Evolutionary conservation across 2,329 filamentous ascomycete genomes (phyloP), one percentile per base, ranked within the genome.

Genomic region (Ceratocystis ficicola): DNA sequence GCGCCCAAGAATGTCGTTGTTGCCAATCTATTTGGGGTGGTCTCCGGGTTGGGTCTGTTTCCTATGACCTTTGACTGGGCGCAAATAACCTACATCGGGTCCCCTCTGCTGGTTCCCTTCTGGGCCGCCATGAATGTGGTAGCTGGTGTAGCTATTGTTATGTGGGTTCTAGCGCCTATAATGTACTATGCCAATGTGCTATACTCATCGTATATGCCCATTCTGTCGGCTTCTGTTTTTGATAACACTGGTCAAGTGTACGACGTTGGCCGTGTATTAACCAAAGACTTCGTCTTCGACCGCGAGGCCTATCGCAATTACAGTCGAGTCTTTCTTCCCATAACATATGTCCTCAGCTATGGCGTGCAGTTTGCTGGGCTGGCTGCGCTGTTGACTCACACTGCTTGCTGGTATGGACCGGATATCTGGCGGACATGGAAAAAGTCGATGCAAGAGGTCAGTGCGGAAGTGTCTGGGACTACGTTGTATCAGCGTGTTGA

Each of bases 41-140:
- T 85, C n/a, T 93, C 90, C 1, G 90, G 90, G 1, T 80, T 95
- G 15, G 90, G 90, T 0, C 76, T 95, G 44, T 90, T 95, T 68
- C 90, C 90, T 0, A 73, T 95, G 71, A 95, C 90, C 0, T 95
- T 95, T 72, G 90, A 95, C 76, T 95, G 90, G 90, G 88, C 89
- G 0, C 90, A 95, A 72, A 86, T 95, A 69, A 90, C 90, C 0
- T 87, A 93, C 72, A 94, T 95, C 70, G 90, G 90, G 17, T 94
- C 89, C 3, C 90, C 88, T 0, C 78, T 95, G 5, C 80, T 94
- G 17, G 90, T 90, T 0, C 90, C 90, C 0, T 94, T 93, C 74
- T 91, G 90, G 89, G 87, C 89, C 50, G 87, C 89, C 7, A 84
- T 92, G 75, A 94, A 94, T 71, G 89, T 94, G 46, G 83, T 94